Percentiles rank a stretch among this genome's conserved stretches.
Conservation (phyloP, 2,329 filamentous ascomycete genomes). For the Coniochaeta ligniaria region DNA sequence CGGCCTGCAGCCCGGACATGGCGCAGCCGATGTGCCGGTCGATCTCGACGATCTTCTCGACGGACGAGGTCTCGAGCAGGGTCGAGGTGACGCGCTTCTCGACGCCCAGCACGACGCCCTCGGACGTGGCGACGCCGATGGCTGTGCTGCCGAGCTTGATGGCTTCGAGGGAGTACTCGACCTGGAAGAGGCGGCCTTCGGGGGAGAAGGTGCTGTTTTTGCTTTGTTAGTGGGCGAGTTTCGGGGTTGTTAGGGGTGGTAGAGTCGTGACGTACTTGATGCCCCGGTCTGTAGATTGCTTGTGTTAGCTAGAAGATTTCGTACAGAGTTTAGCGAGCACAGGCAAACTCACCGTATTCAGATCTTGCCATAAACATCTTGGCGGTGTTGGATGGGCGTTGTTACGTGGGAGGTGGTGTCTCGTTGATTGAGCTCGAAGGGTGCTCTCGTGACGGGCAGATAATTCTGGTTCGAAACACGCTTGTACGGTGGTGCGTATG, state of each 20-base stretch:
- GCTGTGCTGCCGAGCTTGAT: slow-evolving; percentile 99
- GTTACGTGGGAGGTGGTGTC: neutral
- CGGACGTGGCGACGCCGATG: slow-evolving; percentile 92
- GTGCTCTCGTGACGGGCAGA: neutral
- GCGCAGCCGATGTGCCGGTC: slow-evolving; percentile 98
- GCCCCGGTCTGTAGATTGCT: slow-evolving; percentile 69
- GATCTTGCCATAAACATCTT: slow-evolving; percentile 99
- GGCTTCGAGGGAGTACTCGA: slow-evolving; percentile 99
- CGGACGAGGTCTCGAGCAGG: slow-evolving; percentile 92
- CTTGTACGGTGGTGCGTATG: neutral
- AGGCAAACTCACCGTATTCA: slow-evolving; percentile 82
- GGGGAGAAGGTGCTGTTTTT: slow-evolving; percentile 87
- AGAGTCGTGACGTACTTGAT: slow-evolving; percentile 67
- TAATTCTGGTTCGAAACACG: neutral
- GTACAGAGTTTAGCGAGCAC: neutral
- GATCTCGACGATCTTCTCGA: slow-evolving; percentile 99
- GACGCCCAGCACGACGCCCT: slow-evolving; percentile 92
- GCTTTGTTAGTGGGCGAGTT: slow-evolving; percentile 11
- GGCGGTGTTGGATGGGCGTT: slow-evolving; percentile 32
- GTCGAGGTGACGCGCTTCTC: slow-evolving; percentile 99
- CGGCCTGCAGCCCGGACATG: slow-evolving; percentile 96
- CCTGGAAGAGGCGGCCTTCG: slow-evolving; percentile 98
- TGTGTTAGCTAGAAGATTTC: slow-evolving; percentile 22
- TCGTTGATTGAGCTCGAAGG: neutral
- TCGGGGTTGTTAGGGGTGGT: neutral